A percentile compares a stretch with the other conserved stretches of the same genome.
These are phyloP conservation scores for Leptographium wingfieldii DNA, from an alignment of 2,329 filamentous ascomycete species.

Conservation along the genomic window DNA sequence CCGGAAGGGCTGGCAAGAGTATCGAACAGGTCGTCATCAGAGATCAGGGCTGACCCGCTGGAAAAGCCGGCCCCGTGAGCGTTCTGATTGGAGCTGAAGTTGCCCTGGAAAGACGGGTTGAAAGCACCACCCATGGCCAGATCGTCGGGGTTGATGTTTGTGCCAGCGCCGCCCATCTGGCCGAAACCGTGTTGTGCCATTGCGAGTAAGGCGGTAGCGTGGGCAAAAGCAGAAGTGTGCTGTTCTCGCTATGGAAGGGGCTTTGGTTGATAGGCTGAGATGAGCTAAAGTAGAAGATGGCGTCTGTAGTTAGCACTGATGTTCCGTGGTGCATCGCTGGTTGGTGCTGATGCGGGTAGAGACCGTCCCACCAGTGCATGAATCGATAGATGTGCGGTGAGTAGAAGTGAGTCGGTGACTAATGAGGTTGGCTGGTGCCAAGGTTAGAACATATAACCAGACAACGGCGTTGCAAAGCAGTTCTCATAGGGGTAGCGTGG, in stretches of 20 bases:
- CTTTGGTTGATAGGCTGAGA: neutral
- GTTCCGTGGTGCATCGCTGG: neutral
- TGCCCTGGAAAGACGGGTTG: slow-evolving; percentile 50
- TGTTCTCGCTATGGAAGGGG: no score
- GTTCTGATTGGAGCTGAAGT: slow-evolving; percentile 38
- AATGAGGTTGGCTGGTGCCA: neutral
- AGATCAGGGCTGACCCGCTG: slow-evolving; percentile 64
- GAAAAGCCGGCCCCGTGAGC: slow-evolving; percentile 61
- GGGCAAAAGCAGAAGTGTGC: neutral
- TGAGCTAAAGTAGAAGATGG: neutral
- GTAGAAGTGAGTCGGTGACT: neutral
- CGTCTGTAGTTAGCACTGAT: neutral
- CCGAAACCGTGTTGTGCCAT: slow-evolving; percentile 47
- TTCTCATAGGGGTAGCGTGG: no score
- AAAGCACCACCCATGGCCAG: slow-evolving; percentile 55
- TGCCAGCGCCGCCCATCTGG: slow-evolving; percentile 39
- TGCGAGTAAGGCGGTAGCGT: neutral
- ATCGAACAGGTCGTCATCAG: slow-evolving; percentile 81
- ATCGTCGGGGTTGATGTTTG: slow-evolving; percentile 71
- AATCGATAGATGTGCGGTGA: neutral
- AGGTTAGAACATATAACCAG: no score
- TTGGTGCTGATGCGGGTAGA: neutral
- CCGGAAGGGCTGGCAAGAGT: slow-evolving; percentile 47
- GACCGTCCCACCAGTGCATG: neutral
- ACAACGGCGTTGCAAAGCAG: no score